Conservation (phyloP, 148 eudicot genomes). For the Gaultheria prostrata region DNA sequence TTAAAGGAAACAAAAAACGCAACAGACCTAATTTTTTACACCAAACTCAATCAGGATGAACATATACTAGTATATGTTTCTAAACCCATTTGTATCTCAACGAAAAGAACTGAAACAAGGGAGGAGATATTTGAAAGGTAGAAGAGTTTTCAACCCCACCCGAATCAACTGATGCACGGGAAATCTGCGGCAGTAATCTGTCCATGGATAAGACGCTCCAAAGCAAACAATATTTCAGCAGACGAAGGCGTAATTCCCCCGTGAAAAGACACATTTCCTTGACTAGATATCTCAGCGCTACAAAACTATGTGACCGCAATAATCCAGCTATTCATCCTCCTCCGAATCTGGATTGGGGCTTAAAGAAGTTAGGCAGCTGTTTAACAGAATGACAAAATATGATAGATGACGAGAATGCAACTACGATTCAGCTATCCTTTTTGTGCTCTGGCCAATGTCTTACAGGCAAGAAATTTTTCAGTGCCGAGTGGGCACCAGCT, state of each 20-base stretch:
- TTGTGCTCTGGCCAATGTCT: background rate
- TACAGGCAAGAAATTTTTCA: no score
- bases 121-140: background rate
- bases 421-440: background rate
- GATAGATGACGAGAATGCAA: background rate
- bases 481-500: no score
- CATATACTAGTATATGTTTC: slow-evolving; percentile 8
- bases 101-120: background rate
- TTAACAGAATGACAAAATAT: background rate
- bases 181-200: background rate
- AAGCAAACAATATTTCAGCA: background rate
- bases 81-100: background rate
- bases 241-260: background rate
- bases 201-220: background rate
- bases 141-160: slow-evolving; percentile 2
- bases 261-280: background rate
- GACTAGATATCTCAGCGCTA: background rate
- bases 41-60: background rate
- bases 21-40: slow-evolving; percentile 13
- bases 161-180: background rate
- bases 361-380: background rate
- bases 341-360: slow-evolving; percentile 39
- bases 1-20: background rate
- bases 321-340: slow-evolving; percentile 22
- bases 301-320: background rate